Conservation (phyloP, 495 filamentous ascomycete species). For the Cudoniella acicularis region DNA sequence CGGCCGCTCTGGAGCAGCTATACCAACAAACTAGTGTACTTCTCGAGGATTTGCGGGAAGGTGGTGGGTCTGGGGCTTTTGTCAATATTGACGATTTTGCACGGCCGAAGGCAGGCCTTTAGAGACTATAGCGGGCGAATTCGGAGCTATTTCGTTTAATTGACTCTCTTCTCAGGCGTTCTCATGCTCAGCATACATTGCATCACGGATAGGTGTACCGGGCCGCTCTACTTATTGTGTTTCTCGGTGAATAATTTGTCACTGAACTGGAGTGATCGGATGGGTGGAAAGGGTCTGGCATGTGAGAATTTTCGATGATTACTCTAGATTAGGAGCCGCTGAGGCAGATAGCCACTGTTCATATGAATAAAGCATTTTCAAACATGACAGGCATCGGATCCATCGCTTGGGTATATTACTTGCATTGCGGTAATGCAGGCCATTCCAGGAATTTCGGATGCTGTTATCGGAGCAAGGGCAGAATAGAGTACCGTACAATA, state of each 20-base stretch:
- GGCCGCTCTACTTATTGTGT: constrained; percentile 1
- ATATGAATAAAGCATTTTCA: constrained; percentile 7
- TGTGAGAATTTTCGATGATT: neutral
- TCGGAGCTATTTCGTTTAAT: neutral
- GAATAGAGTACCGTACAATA: no score
- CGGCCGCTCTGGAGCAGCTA: constrained; percentile 80
- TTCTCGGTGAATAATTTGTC: neutral
- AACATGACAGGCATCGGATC: neutral
- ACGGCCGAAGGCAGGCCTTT: constrained; percentile 1
- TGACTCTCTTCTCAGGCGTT: constrained; percentile 5
- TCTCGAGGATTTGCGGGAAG: constrained; percentile 74
- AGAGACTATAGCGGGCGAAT: neutral
- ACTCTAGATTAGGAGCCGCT: neutral
- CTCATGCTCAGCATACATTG: neutral
- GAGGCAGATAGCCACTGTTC: neutral
- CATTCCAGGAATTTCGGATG: neutral
- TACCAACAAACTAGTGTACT: constrained; percentile 85
- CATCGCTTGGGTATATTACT: neutral
- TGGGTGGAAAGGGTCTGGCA: neutral
- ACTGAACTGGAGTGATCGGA: neutral
- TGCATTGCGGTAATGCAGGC: no score
- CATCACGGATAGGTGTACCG: constrained; percentile 22
- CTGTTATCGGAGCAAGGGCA: neutral
- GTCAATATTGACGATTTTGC: constrained; percentile 68
- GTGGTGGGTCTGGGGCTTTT: constrained; percentile 83